Evolutionary conservation across 495 filamentous ascomycete species (phyloP).

Genomic region (Penicillium herquei): DNA sequence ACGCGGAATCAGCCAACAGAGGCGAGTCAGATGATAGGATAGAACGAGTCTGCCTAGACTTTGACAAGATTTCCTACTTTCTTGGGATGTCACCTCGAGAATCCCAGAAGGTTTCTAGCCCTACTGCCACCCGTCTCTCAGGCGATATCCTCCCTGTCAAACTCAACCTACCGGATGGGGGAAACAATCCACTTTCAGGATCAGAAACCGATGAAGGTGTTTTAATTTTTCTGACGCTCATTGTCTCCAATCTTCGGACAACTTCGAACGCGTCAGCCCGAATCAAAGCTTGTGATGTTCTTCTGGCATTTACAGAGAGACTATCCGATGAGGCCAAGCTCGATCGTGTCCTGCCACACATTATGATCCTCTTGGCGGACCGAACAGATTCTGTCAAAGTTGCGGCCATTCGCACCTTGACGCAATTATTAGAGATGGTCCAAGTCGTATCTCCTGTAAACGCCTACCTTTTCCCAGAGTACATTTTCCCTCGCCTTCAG

Average conservation of each 20-base stretch:
- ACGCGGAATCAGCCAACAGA: constrained; percentile 61
- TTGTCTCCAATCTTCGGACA: constrained; percentile 84
- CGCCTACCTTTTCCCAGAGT: constrained; percentile 92
- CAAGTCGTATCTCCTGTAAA: constrained; percentile 89
- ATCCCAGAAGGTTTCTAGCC: constrained; percentile 21
- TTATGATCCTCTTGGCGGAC: constrained; percentile 79
- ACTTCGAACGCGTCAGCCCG: constrained; percentile 84
- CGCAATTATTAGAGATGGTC: constrained; percentile 85
- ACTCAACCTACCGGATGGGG: constrained; percentile 83
- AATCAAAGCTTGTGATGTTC: constrained; percentile 86
- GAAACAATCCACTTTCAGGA: constrained; percentile 40
- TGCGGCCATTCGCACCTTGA: constrained; percentile 78
- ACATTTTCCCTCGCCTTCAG: constrained; percentile 82
- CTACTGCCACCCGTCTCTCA: constrained; percentile 26
- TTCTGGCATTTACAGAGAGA: constrained; percentile 88
- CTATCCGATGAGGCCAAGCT: constrained; percentile 95
- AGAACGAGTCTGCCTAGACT: constrained; percentile 87
- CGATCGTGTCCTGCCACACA: constrained; percentile 88
- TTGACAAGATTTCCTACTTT: constrained; percentile 96
- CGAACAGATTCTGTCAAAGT: constrained; percentile 78
- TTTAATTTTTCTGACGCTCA: constrained; percentile 83
- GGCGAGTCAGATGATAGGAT: constrained; percentile 91
- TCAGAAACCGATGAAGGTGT: constrained; percentile 74
- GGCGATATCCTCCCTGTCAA: constrained; percentile 67
- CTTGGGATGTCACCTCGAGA: constrained; percentile 51